These are phyloP conservation scores for Candida loeiensis DNA, from an alignment of 805 yeast genomes.

Conservation along the genomic window DNA sequence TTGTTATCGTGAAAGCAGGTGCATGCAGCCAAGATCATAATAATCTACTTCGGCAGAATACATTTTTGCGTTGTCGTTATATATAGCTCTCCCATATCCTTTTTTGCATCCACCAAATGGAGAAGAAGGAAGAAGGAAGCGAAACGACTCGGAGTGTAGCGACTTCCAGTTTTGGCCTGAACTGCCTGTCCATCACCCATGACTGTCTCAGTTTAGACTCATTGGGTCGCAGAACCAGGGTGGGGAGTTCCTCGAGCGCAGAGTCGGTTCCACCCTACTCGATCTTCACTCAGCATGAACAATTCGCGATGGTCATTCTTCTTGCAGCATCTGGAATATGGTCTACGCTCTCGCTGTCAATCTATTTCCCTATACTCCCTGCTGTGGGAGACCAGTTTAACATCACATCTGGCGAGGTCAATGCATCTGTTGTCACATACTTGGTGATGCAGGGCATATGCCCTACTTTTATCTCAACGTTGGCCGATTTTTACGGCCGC, in stretches of 20 bases:
- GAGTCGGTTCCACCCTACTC: slow-evolving; percentile 26
- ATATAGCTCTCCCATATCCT: not conserved
- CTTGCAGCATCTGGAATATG: slow-evolving; percentile 53
- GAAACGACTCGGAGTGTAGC: slow-evolving; percentile 1
- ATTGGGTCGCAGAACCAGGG: not conserved
- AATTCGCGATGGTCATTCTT: slow-evolving; percentile 28
- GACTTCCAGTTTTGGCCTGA: not conserved
- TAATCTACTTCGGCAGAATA: not conserved
- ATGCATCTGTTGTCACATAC: slow-evolving; percentile 73
- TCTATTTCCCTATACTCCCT: slow-evolving; percentile 75
- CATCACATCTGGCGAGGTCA: slow-evolving; percentile 55
- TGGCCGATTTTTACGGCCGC: slow-evolving; percentile 72
- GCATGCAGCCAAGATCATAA: not conserved
- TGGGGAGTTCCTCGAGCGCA: not conserved
- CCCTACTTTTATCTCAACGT: slow-evolving; percentile 64
- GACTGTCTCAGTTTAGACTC: not conserved
- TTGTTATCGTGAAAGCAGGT: not conserved
- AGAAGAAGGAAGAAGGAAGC: slow-evolving; percentile 1
- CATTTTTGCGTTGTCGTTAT: not conserved
- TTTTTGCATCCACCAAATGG: not conserved
- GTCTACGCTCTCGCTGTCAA: slow-evolving; percentile 72
- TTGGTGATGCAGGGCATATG: slow-evolving; percentile 71
- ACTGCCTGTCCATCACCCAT: not conserved
- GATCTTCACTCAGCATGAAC: slow-evolving; percentile 42
- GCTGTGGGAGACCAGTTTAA: slow-evolving; percentile 52